Conservation (phyloP, 306 rosid species). For the Cucumis sativus region DNA sequence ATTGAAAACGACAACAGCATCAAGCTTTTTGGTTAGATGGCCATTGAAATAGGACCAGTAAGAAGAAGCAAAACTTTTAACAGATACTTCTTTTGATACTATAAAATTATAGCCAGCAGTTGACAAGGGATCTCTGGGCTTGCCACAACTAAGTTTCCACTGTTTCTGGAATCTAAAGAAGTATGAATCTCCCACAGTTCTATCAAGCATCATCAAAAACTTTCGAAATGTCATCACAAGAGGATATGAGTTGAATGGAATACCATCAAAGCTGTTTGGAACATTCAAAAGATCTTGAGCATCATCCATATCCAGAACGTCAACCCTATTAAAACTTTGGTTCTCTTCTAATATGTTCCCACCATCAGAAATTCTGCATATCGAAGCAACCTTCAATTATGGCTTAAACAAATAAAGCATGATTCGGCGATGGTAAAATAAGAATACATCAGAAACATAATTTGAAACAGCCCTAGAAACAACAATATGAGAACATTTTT, state of each 20-base stretch:
- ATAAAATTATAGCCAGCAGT: constrained; percentile 23
- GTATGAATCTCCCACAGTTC: constrained; percentile 47
- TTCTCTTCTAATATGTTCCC: constrained; percentile 10
- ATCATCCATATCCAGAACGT: constrained; percentile 24
- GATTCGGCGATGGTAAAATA: not conserved
- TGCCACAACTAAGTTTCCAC: constrained; percentile 4
- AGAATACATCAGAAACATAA: not conserved
- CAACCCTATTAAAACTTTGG: not conserved
- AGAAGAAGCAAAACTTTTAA: constrained; percentile 29
- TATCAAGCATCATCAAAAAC: constrained; percentile 63
- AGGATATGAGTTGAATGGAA: constrained; percentile 35
- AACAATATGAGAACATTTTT: not conserved
- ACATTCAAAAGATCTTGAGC: constrained; percentile 21
- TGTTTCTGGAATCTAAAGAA: constrained; percentile 30
- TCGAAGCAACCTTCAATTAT: not conserved
- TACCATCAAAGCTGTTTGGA: constrained; percentile 33
- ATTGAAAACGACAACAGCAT: constrained; percentile 35
- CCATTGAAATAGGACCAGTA: constrained; percentile 51
- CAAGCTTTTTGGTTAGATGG: constrained; percentile 28
- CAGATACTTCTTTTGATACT: constrained; percentile 37
- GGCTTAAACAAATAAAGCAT: not conserved
- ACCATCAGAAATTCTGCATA: constrained; percentile 26
- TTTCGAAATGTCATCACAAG: constrained; percentile 51
- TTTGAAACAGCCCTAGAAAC: not conserved
- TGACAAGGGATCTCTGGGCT: constrained; percentile 14